These are phyloP conservation scores for Tolypocladium pustulatum DNA, from an alignment of 2,329 filamentous ascomycete genomes.

Conservation along the genomic window DNA sequence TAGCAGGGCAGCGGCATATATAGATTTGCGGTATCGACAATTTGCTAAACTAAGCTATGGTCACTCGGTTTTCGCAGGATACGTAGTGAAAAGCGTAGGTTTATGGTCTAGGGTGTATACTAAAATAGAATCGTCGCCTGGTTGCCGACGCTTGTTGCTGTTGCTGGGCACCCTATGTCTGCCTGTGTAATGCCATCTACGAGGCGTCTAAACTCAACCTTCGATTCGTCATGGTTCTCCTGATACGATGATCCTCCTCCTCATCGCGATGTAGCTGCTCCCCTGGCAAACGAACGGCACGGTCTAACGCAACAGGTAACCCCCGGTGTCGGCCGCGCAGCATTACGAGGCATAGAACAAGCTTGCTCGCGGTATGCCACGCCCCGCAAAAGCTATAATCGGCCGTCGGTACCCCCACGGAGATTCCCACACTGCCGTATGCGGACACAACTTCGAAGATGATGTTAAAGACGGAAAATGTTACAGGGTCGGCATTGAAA, in stretches of 20 bases:
- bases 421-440: neutral
- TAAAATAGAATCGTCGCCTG: too few relatives aligned
- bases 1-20: too few relatives aligned
- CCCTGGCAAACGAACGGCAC: neutral
- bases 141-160: too few relatives aligned
- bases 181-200: too few relatives aligned
- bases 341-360: neutral
- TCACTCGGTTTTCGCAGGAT: too few relatives aligned
- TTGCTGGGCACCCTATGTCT: too few relatives aligned
- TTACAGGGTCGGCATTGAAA: neutral
- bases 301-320: neutral
- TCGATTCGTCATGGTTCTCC: neutral
- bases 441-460: neutral
- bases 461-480: neutral
- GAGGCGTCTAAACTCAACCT: neutral
- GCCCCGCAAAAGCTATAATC: neutral
- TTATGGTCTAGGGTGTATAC: too few relatives aligned
- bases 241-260: neutral
- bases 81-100: too few relatives aligned
- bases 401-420: neutral
- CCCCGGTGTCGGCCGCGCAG: neutral
- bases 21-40: too few relatives aligned
- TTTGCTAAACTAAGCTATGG: too few relatives aligned
- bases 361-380: neutral
- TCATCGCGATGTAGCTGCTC: neutral